A percentile compares a stretch with the other conserved stretches of the same genome.
phyloP scores from a whole-genome alignment of 23 red algal genomes.

The Chondrus crispus region DNA sequence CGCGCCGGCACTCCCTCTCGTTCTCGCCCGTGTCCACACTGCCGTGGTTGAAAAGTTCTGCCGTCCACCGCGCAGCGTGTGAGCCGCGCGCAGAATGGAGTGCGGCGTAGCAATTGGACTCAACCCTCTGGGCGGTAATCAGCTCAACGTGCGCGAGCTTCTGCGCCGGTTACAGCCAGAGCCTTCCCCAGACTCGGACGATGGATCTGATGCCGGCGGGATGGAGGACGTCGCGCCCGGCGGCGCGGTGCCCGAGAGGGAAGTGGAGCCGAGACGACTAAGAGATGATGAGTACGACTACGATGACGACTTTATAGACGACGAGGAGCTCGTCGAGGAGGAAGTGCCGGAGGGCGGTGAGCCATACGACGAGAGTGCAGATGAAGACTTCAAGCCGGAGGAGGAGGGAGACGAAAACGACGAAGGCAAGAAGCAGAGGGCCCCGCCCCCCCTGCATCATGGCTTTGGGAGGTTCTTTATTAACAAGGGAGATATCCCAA shows the following conservation, averaged over 20 bases:
- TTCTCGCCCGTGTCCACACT: too few relatives aligned
- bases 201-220: conserved; percentile 5
- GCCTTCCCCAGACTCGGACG: background rate
- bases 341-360: background rate
- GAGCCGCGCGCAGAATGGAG: conserved; percentile 28
- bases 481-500: background rate
- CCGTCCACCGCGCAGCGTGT: too few relatives aligned
- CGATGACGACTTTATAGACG: conserved; percentile 63
- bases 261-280: conserved; percentile 4
- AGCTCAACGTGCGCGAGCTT: conserved; percentile 59
- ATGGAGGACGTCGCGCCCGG: background rate
- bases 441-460: background rate
- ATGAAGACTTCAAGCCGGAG: background rate
- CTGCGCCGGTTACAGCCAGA: conserved; percentile 26
- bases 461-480: conserved; percentile 33
- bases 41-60: background rate
- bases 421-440: background rate
- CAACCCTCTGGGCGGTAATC: conserved; percentile 57
- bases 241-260: background rate
- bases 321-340: conserved; percentile 43
- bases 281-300: conserved; percentile 59
- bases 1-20: background rate
- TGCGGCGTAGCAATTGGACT: conserved; percentile 41
- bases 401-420: background rate
- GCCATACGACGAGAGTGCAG: background rate